A percentile compares a stretch with the other conserved stretches of the same genome.
Conservation (phyloP, 2,329 filamentous ascomycete genomes). For the Thermoascus crustaceus region DNA sequence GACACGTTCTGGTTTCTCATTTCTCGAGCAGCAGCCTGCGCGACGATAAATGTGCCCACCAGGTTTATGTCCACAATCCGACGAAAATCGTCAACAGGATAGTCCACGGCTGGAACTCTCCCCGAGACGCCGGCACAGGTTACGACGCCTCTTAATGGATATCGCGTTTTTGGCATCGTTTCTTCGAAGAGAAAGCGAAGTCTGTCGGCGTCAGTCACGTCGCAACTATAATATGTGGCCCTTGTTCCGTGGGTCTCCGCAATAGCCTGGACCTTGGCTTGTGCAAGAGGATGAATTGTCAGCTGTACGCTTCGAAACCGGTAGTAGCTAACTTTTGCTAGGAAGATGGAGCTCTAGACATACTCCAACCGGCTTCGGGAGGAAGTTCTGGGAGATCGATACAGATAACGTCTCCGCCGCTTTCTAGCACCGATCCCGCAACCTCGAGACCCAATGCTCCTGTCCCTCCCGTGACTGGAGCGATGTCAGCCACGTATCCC, state of each 20-base stretch:
- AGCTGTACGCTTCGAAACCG: background rate
- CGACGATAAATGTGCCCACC: constrained; percentile 15
- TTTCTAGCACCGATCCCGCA: constrained; percentile 19
- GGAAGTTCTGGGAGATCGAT: constrained; percentile 19
- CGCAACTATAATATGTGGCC: constrained; percentile 15
- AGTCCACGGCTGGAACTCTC: constrained; percentile 19
- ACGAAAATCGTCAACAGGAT: constrained; percentile 15
- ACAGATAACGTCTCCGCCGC: constrained; percentile 26
- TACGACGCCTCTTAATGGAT: constrained; percentile 25
- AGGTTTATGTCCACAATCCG: constrained; percentile 24
- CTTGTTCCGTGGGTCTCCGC: constrained; percentile 5
- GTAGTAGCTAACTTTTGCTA: background rate
- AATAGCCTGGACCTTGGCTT: constrained; percentile 8
- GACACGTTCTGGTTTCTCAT: constrained; percentile 2
- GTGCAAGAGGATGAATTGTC: background rate
- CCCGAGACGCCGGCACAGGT: constrained; percentile 25
- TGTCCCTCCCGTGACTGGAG: constrained; percentile 17
- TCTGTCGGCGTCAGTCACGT: constrained; percentile 14
- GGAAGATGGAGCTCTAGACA: background rate
- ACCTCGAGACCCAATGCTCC: constrained; percentile 16
- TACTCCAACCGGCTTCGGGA: constrained; percentile 11
- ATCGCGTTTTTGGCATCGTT: constrained; percentile 11
- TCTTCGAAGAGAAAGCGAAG: constrained; percentile 12
- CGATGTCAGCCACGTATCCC: too few species aligned
- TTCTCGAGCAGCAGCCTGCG: constrained; percentile 10